Conservation (phyloP, 1,284 basidiomycete genomes). For the Volvariella surrecta region DNA sequence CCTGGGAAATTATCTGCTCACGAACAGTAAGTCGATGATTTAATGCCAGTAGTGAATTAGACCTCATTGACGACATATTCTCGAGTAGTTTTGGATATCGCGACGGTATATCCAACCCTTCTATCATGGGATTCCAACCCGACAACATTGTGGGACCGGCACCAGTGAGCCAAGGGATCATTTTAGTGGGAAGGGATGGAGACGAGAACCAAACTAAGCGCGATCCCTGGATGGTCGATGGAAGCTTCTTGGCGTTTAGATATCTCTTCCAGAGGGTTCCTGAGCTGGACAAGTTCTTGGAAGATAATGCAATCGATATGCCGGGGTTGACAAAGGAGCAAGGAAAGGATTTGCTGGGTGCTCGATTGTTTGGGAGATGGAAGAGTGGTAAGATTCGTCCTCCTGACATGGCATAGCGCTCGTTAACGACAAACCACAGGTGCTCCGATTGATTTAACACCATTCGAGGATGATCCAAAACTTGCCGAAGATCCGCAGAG, state of each 20-base stretch:
- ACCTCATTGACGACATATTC: too few relatives aligned
- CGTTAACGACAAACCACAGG: constrained; percentile 6
- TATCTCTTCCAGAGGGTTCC: constrained; percentile 15
- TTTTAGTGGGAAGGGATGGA: constrained; percentile 17
- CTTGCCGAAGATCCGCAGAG: constrained; percentile 11
- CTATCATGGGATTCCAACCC: constrained; percentile 9
- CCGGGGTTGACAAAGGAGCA: constrained; percentile 8
- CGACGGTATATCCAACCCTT: constrained; percentile 14
- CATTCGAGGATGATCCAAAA: constrained; percentile 8
- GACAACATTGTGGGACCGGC: constrained; percentile 10
- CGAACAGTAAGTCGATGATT: neutral
- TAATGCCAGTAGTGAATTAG: too few relatives aligned
- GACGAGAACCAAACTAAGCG: constrained; percentile 13
- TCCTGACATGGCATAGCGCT: neutral
- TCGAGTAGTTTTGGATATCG: constrained; percentile 9
- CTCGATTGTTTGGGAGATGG: constrained; percentile 17
- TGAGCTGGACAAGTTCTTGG: constrained; percentile 14
- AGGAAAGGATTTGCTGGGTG: constrained; percentile 14
- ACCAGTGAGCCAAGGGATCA: constrained; percentile 11
- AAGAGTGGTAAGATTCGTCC: constrained; percentile 13
- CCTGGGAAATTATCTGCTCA: constrained; percentile 24
- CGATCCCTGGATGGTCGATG: constrained; percentile 17
- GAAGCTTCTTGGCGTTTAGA: constrained; percentile 18
- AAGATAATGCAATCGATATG: constrained; percentile 8
- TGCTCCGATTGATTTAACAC: constrained; percentile 13